Percentiles rank a stretch among this genome's conserved stretches.
phyloP scores from a whole-genome alignment of 1,284 basidiomycete species.

The Afroboletus lepidellus region DNA sequence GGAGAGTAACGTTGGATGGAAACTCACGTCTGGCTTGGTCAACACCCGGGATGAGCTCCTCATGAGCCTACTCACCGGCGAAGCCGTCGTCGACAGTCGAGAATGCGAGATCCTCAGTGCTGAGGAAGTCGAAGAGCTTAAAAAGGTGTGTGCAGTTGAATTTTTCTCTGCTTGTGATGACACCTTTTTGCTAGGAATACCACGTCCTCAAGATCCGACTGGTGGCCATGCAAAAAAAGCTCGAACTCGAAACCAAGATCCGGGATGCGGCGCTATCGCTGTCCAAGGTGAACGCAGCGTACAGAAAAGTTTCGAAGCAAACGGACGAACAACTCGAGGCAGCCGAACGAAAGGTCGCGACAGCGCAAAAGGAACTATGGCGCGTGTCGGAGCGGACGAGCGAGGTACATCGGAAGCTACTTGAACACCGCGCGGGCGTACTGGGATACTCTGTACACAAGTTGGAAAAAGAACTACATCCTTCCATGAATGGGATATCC shows the following conservation, averaged over 20 bases:
- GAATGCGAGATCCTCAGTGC: slow-evolving; percentile 72
- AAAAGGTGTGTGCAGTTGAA: slow-evolving; percentile 60
- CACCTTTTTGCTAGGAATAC: slow-evolving; percentile 54
- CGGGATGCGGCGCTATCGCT: slow-evolving; percentile 75
- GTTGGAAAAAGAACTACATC: slow-evolving; percentile 59
- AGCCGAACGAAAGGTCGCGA: slow-evolving; percentile 64
- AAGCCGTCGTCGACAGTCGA: slow-evolving; percentile 82
- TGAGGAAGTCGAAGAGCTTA: slow-evolving; percentile 89
- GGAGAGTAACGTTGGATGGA: slow-evolving; percentile 35
- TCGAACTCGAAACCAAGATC: slow-evolving; percentile 75
- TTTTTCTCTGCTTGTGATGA: slow-evolving; percentile 1
- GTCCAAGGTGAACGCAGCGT: slow-evolving; percentile 60
- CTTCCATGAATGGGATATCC: slow-evolving; percentile 27
- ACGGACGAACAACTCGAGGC: slow-evolving; percentile 68
- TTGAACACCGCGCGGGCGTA: slow-evolving; percentile 77
- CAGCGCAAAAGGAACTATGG: slow-evolving; percentile 68
- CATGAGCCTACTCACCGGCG: slow-evolving; percentile 80
- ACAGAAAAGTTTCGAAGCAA: slow-evolving; percentile 61
- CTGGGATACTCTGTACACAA: slow-evolving; percentile 67
- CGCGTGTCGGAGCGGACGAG: slow-evolving; percentile 58
- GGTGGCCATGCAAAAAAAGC: slow-evolving; percentile 63
- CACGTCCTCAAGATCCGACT: slow-evolving; percentile 62
- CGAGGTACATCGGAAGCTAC: slow-evolving; percentile 58
- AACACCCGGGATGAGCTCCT: slow-evolving; percentile 75
- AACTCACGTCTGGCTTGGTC: slow-evolving; percentile 42